A percentile compares a stretch with the other conserved stretches of the same genome.
phyloP scores from a whole-genome alignment of 164 flowering plant genomes.

The Vitis vinifera region DNA sequence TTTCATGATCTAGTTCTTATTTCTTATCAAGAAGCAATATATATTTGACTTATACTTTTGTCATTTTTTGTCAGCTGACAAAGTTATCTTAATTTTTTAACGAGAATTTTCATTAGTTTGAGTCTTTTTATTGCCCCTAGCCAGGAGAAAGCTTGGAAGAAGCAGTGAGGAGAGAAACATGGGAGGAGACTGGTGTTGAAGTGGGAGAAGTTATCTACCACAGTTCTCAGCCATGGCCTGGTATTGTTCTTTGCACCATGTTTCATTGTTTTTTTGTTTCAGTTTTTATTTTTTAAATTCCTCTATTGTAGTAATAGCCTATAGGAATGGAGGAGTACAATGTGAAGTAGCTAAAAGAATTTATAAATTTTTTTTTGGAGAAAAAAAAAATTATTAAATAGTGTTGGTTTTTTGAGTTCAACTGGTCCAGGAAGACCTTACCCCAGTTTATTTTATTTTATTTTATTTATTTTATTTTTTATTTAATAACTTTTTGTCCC shows the following conservation, averaged over 20 bases:
- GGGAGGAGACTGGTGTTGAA: conserved; percentile 97
- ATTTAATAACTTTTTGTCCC: too few species aligned
- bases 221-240: conserved; percentile 99
- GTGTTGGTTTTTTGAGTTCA: background rate
- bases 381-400: background rate
- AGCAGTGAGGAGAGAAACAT: conserved; percentile 96
- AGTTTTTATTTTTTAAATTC: background rate
- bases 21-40: too few species aligned
- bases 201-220: conserved; percentile 92
- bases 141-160: conserved; percentile 99
- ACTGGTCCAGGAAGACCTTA: background rate
- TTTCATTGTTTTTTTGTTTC: background rate
- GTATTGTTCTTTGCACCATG: conserved; percentile 34
- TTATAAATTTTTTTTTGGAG: background rate
- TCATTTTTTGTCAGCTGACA: background rate
- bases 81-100: background rate
- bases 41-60: too few species aligned
- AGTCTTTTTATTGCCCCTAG: conserved; percentile 35
- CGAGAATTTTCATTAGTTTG: conserved; percentile 1
- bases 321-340: background rate
- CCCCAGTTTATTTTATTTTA: background rate
- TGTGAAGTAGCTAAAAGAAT: background rate
- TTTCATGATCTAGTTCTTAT: too few species aligned
- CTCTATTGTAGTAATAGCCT: background rate
- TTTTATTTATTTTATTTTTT: too few species aligned